These are phyloP conservation scores for Beauveria sp. DNA, from an alignment of 2,329 filamentous ascomycete species.

Conservation along the genomic window DNA sequence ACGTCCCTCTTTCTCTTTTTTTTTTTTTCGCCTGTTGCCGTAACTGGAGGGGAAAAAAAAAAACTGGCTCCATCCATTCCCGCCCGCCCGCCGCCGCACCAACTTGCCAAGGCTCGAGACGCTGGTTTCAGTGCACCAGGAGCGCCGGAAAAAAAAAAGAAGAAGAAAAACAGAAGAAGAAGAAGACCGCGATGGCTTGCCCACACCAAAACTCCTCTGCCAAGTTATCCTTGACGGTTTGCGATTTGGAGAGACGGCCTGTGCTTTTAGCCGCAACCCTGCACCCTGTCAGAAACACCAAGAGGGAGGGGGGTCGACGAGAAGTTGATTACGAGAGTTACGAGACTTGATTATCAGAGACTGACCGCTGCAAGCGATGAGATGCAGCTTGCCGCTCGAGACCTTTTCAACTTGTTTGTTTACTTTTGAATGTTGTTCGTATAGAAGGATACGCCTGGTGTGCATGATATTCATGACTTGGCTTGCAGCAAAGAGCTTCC, in stretches of 20 bases:
- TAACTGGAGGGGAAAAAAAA: not conserved
- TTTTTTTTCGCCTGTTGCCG: not conserved
- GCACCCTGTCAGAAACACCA: not conserved
- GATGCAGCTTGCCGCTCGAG: not conserved
- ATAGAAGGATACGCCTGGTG: too few relatives aligned
- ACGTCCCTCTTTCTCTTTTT: too few relatives aligned
- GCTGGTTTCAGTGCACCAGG: not conserved
- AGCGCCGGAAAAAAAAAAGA: not conserved
- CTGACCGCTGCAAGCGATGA: not conserved
- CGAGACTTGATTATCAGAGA: not conserved
- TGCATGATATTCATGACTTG: not conserved
- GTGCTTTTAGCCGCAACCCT: constrained; percentile 1
- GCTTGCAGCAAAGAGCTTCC: not conserved
- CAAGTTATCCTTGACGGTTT: not conserved
- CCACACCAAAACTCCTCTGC: not conserved
- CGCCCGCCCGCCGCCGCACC: not conserved
- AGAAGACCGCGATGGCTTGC: not conserved
- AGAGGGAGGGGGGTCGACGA: not conserved
- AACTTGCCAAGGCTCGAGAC: not conserved
- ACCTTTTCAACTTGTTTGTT: too few relatives aligned
- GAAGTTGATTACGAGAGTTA: not conserved
- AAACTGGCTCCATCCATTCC: not conserved
- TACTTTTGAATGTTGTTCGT: too few relatives aligned
- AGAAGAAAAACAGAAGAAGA: not conserved
- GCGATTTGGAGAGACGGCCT: constrained; percentile 4